A percentile compares a stretch with the other conserved stretches of the same genome.
These are phyloP conservation scores for Graphium sp. DNA, from an alignment of 2,329 filamentous ascomycete species.

Conservation along the genomic window DNA sequence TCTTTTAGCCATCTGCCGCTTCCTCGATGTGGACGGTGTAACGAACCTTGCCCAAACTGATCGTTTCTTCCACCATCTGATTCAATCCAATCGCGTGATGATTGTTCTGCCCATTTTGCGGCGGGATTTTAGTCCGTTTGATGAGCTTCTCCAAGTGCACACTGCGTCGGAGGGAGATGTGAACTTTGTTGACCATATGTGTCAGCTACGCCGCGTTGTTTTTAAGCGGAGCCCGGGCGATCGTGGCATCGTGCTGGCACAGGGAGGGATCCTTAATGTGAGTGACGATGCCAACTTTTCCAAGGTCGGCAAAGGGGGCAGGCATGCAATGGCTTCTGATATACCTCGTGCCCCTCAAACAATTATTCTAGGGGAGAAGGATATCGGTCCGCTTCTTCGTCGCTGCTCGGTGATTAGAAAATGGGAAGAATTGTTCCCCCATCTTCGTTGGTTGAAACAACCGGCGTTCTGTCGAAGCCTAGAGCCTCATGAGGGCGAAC, in stretches of 20 bases:
- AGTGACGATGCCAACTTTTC: background rate
- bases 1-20: conserved; percentile 27
- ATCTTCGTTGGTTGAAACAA: conserved; percentile 27
- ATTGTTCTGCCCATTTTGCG: conserved; percentile 24
- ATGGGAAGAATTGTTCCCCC: conserved; percentile 22
- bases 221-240: conserved; percentile 19
- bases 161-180: conserved; percentile 22
- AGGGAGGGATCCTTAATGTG: background rate
- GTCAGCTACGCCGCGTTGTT: conserved; percentile 19
- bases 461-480: conserved; percentile 27
- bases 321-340: no score
- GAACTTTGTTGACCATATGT: conserved; percentile 13
- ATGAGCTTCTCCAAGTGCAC: conserved; percentile 27
- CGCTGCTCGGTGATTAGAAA: conserved; percentile 17
- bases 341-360: conserved; percentile 6
- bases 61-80: conserved; percentile 20
- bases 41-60: conserved; percentile 19
- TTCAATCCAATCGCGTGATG: conserved; percentile 18
- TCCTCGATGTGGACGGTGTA: conserved; percentile 22
- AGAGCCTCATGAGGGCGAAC: conserved; percentile 20
- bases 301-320: conserved; percentile 7
- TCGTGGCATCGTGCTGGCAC: conserved; percentile 9
- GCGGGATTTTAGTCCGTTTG: conserved; percentile 24
- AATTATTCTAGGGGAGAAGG: conserved; percentile 14
- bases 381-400: conserved; percentile 15